These are phyloP conservation scores for Phytophthora foliorum DNA, from an alignment of 352 stramenopile genomes.

Conservation along the genomic window DNA sequence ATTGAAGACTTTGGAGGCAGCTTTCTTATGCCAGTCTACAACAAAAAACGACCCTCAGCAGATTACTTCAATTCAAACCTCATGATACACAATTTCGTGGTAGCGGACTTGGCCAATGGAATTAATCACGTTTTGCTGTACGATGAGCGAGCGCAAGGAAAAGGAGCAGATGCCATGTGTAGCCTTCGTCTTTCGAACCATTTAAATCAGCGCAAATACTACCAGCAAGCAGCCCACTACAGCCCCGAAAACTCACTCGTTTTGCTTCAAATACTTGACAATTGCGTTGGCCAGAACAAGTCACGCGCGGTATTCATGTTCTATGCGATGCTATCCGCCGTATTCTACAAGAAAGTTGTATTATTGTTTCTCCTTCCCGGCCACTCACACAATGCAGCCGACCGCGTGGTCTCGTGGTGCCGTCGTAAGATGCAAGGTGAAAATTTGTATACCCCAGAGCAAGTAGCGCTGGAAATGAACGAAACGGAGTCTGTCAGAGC, in stretches of 20 bases:
- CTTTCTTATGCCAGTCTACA: conserved; percentile 9
- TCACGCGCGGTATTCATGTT: conserved; percentile 15
- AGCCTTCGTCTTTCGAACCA: conserved; percentile 9
- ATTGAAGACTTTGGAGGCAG: conserved; percentile 18
- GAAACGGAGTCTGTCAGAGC: neutral
- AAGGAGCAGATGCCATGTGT: conserved; percentile 6
- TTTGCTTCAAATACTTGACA: conserved; percentile 8
- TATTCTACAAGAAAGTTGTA: conserved; percentile 17
- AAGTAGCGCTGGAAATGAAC: conserved; percentile 7
- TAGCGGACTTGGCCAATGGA: conserved; percentile 12
- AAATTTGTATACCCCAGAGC: conserved; percentile 6
- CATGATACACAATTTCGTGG: conserved; percentile 19
- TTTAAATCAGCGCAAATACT: neutral
- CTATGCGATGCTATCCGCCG: conserved; percentile 18
- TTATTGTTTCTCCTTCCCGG: conserved; percentile 13
- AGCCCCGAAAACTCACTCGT: neutral
- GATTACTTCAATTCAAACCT: conserved; percentile 27
- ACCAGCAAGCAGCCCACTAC: neutral
- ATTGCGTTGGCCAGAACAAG: conserved; percentile 23
- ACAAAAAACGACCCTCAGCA: neutral
- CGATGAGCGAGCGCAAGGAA: conserved; percentile 8
- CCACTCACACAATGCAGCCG: conserved; percentile 10
- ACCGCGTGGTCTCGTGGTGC: conserved; percentile 11
- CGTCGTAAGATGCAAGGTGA: neutral
- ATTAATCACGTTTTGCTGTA: conserved; percentile 12